Percentiles rank a stretch among this genome's conserved stretches.
Evolutionary conservation across 192 early-diverging fungal species (phyloP).

Genomic region (Funneliformis geosporum): DNA sequence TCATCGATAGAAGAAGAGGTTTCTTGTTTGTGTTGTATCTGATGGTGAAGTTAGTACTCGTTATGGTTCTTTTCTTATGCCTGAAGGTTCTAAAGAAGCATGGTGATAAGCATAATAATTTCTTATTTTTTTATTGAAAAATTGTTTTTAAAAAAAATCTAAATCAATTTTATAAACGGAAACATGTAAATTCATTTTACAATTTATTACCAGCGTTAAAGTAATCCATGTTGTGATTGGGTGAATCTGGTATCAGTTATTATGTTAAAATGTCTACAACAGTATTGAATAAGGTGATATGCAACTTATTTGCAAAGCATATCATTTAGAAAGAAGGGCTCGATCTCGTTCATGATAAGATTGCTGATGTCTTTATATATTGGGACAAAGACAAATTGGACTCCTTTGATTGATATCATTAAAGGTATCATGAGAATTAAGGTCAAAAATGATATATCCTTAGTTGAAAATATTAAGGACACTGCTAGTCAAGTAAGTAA

Average conservation of each 20-base stretch:
- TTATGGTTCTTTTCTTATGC: constrained; percentile 95
- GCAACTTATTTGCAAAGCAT: too few relatives aligned
- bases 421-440: constrained; percentile 90
- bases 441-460: constrained; percentile 80
- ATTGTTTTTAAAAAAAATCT: background rate
- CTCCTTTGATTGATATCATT: constrained; percentile 97
- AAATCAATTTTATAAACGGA: constrained; percentile 52
- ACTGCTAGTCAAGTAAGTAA: constrained; percentile 82
- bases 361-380: constrained; percentile 79
- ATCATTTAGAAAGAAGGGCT: constrained; percentile 89
- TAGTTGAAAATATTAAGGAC: constrained; percentile 95
- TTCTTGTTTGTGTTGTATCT: constrained; percentile 92
- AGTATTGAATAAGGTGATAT: constrained; percentile 99
- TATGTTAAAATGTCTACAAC: constrained; percentile 99
- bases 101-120: constrained; percentile 72
- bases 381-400: constrained; percentile 99
- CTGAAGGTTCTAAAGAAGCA: constrained; percentile 89
- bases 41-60: constrained; percentile 99
- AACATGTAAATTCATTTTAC: constrained; percentile 92
- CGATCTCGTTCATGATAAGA: constrained; percentile 74
- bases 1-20: constrained; percentile 88
- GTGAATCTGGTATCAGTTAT: constrained; percentile 94
- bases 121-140: constrained; percentile 2
- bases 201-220: constrained; percentile 84
- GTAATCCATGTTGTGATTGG: constrained; percentile 98